A percentile compares a stretch with the other conserved stretches of the same genome.
Evolutionary conservation across 2,329 filamentous ascomycete genomes (phyloP).

Genomic region (Cyphellophora europaea): DNA sequence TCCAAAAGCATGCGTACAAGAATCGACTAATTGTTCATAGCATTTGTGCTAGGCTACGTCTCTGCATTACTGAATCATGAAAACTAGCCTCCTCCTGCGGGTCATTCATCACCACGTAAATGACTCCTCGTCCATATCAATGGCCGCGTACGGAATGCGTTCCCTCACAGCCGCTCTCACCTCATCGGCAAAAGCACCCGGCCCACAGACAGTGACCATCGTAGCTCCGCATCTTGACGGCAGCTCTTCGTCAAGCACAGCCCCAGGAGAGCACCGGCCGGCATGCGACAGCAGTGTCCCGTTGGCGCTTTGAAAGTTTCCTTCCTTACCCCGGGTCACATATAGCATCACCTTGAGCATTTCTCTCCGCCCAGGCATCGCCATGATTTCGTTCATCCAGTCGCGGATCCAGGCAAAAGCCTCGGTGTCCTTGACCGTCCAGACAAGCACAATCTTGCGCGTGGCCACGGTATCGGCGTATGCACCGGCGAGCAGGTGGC

Average conservation of each 20-base stretch:
- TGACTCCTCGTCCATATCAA: slow-evolving; percentile 57
- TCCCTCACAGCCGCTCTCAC: slow-evolving; percentile 46
- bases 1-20: too few relatives aligned
- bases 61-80: too few relatives aligned
- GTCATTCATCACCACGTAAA: slow-evolving; percentile 59
- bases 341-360: slow-evolving; percentile 53
- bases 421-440: slow-evolving; percentile 53
- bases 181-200: slow-evolving; percentile 53
- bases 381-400: slow-evolving; percentile 58
- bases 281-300: slow-evolving; percentile 53
- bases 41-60: too few relatives aligned
- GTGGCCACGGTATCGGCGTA: slow-evolving; percentile 45
- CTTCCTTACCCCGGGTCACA: slow-evolving; percentile 47
- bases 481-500: slow-evolving; percentile 46
- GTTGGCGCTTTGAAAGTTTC: slow-evolving; percentile 47
- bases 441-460: slow-evolving; percentile 51
- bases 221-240: slow-evolving; percentile 47
- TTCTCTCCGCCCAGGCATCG: slow-evolving; percentile 49
- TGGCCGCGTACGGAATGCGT: slow-evolving; percentile 39
- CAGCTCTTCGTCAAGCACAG: slow-evolving; percentile 49
- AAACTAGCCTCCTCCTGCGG: too few relatives aligned
- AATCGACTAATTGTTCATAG: too few relatives aligned
- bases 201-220: slow-evolving; percentile 54
- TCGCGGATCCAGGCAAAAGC: slow-evolving; percentile 53
- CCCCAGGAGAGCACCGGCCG: slow-evolving; percentile 46